phyloP scores from a whole-genome alignment of 1,284 basidiomycete genomes.

The Tetrapyrgos nigripes region DNA sequence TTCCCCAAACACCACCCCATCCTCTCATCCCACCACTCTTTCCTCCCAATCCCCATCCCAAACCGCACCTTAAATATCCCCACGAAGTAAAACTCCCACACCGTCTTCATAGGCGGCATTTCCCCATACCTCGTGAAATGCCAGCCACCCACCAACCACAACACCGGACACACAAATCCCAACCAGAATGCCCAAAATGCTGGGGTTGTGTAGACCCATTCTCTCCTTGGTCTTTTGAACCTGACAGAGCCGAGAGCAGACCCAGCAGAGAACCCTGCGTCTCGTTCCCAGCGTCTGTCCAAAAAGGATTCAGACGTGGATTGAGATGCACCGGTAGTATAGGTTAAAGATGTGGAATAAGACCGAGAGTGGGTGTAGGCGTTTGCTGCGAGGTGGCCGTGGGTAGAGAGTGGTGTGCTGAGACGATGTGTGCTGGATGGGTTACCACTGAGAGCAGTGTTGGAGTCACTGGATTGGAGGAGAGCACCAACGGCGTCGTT shows the following conservation, averaged over 20 bases:
- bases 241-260: conserved; percentile 34
- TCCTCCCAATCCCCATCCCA: conserved; percentile 37
- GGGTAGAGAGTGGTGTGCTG: conserved; percentile 1
- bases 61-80: conserved; percentile 5
- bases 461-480: not conserved
- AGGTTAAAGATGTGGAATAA: conserved; percentile 1
- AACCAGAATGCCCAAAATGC: conserved; percentile 72
- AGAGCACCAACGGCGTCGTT: not conserved
- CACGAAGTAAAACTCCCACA: conserved; percentile 54
- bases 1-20: conserved; percentile 32
- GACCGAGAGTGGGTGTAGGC: conserved; percentile 13
- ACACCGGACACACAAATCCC: conserved; percentile 67
- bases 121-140: conserved; percentile 56
- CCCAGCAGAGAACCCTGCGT: conserved; percentile 44
- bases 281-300: conserved; percentile 46
- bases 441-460: not conserved
- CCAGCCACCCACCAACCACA: conserved; percentile 81
- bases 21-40: not conserved
- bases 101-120: conserved; percentile 42
- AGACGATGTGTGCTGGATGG: not conserved
- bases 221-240: conserved; percentile 32
- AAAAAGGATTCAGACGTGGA: conserved; percentile 47
- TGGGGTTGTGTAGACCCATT: conserved; percentile 41
- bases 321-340: conserved; percentile 17
- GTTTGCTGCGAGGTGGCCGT: conserved; percentile 11